Evolutionary conservation across 805 yeast species (phyloP).

Genomic region (Jamesozyma jinghongensis): DNA sequence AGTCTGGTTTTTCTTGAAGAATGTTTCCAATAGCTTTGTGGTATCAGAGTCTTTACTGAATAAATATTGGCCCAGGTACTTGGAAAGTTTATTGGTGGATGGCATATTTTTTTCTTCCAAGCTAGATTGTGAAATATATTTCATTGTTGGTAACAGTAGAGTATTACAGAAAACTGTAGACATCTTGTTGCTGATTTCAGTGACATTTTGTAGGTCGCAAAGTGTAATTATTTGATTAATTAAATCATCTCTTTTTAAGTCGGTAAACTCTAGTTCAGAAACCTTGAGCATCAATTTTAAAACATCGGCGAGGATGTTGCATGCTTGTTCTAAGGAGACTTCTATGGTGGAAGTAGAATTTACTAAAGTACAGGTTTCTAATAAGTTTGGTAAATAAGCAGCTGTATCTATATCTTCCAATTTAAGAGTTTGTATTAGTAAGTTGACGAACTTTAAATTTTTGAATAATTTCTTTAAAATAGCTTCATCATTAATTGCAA

Average conservation of each 20-base stretch:
- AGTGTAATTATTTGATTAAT: constrained; percentile 16
- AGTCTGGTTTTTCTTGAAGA: constrained; percentile 9
- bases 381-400: constrained; percentile 10
- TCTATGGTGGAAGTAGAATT: constrained; percentile 22
- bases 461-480: constrained; percentile 36
- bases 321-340: constrained; percentile 19
- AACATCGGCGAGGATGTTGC: constrained; percentile 15
- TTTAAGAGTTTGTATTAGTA: constrained; percentile 14
- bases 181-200: constrained; percentile 12
- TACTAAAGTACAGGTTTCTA: constrained; percentile 13
- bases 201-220: constrained; percentile 13
- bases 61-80: constrained; percentile 9
- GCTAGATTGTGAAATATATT: constrained; percentile 7
- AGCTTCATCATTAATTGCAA: constrained; percentile 17
- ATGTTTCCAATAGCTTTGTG: constrained; percentile 13
- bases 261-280: neutral
- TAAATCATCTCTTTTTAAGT: constrained; percentile 5
- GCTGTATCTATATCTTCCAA: constrained; percentile 1
- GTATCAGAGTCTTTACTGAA: constrained; percentile 14
- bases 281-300: constrained; percentile 9
- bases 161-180: constrained; percentile 15
- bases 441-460: constrained; percentile 33
- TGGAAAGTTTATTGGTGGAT: constrained; percentile 2
- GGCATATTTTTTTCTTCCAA: neutral
- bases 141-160: constrained; percentile 17